phyloP scores from a whole-genome alignment of 192 early-diverging fungal species.

The Backusella tuberculispora region DNA sequence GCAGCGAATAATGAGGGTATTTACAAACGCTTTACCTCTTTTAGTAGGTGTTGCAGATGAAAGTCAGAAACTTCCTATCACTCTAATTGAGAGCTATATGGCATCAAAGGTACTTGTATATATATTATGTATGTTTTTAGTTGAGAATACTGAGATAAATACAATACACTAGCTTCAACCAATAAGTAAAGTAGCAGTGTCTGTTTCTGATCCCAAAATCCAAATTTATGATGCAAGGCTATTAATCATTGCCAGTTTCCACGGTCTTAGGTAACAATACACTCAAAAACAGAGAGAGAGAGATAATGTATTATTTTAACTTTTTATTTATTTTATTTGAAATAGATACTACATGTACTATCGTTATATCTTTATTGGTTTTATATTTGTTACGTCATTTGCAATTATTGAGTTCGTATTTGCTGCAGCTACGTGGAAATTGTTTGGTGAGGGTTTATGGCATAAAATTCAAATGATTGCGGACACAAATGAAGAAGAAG shows the following conservation, averaged over 20 bases:
- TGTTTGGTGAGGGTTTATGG: conserved; percentile 35
- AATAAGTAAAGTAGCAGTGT: conserved; percentile 46
- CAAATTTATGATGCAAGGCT: conserved; percentile 56
- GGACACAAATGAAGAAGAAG: background rate
- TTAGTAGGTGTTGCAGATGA: conserved; percentile 37
- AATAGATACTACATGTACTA: conserved; percentile 60
- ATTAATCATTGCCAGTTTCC: conserved; percentile 57
- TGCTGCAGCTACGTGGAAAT: conserved; percentile 51
- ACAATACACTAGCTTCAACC: conserved; percentile 30
- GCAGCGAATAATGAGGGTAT: conserved; percentile 30
- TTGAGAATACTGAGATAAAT: background rate
- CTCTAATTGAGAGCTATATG: conserved; percentile 36
- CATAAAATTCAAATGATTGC: conserved; percentile 4
- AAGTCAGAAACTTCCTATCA: conserved; percentile 26
- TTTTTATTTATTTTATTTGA: background rate
- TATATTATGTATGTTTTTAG: background rate
- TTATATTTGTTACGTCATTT: conserved; percentile 49
- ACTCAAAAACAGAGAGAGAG: background rate
- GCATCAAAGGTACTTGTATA: conserved; percentile 26
- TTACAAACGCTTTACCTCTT: conserved; percentile 37
- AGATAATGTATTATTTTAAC: background rate
- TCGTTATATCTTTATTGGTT: conserved; percentile 45
- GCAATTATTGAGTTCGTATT: conserved; percentile 54
- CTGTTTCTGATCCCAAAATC: conserved; percentile 46
- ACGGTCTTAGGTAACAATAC: conserved; percentile 51